Evolutionary conservation across 495 filamentous ascomycete genomes (phyloP).

Genomic region (Talaromyces ruber): DNA sequence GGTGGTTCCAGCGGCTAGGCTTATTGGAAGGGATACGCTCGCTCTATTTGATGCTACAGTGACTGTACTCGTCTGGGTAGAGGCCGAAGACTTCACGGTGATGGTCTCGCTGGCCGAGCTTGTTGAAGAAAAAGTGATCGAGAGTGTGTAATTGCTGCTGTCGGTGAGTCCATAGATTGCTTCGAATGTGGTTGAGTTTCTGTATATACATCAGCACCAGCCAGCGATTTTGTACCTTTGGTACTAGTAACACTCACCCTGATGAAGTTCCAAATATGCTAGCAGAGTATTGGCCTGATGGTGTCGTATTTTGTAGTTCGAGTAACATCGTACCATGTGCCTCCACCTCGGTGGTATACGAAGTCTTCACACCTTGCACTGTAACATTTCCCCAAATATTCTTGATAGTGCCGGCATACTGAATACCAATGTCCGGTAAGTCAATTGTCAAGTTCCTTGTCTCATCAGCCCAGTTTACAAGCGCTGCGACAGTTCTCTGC

Average conservation of each 20-base stretch:
- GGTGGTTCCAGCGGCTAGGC: constrained; percentile 19
- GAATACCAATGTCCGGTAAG: constrained; percentile 30
- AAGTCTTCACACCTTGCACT: constrained; percentile 21
- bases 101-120: not conserved
- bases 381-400: constrained; percentile 33
- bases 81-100: not conserved
- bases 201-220: not conserved
- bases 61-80: constrained; percentile 5
- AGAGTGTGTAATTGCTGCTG: not conserved
- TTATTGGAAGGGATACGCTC: constrained; percentile 11
- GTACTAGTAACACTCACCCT: constrained; percentile 14
- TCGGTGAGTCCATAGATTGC: not conserved
- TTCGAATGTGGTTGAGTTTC: constrained; percentile 13
- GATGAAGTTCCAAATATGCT: constrained; percentile 10
- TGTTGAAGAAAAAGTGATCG: not conserved
- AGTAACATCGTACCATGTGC: constrained; percentile 37
- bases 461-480: constrained; percentile 37
- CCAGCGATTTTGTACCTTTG: not conserved
- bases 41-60: constrained; percentile 7
- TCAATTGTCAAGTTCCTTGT: constrained; percentile 28
- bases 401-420: constrained; percentile 26
- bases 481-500: constrained; percentile 26
- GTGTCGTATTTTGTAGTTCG: constrained; percentile 25
- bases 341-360: constrained; percentile 26
- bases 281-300: constrained; percentile 17